Base-by-base conservation (phyloP, 2,329 filamentous ascomycete species). In the Aureobasidium sp. region DNA sequence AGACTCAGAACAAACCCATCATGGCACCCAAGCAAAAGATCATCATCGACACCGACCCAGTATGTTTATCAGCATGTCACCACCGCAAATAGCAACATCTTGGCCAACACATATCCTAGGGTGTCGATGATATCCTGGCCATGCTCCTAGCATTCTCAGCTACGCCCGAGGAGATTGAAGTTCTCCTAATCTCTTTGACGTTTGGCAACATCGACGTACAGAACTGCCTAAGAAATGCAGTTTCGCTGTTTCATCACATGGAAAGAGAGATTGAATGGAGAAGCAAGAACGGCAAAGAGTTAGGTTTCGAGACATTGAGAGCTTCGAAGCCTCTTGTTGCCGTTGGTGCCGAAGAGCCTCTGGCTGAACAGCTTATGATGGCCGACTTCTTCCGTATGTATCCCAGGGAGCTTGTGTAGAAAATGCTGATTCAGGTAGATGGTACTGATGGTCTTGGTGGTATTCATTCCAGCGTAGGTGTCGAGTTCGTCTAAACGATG, bases 41-140 rank as follows among this genome's bases (percentile, higher is more conserved):
- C 68, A 97, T 99, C 69, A 94, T 99, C 70, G 94, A 99, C 72
- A 97, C 93, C 2, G 94, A 97, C 73, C 93, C 93, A 77, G 92
- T 90, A 79, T 67, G 73, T 65, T 29, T 17, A 31, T 7, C 17
- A 22, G 24, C 17, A 44, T 35, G 35, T 12, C 12, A 47, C n/a
- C 9, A 5, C 33, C 31, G 15, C 22, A 40, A 33, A n/a, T 15
- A 29, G n/a, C 24, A 24, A 40, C 33, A 49, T 37, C 9, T 11
- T 19, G 24, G 39, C 57, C 52, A 54, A 63, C 27, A 62, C 19
- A 9, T 62, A 40, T 61, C 48, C 5, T 49, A 79, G 78, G 91
- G 93, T 65, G 88, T 94, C 68, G 94, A 99, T 76, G 94, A 99
- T 81, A 82, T 94, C 60, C 81, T 97, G 64, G 93, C 91, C 49